These are phyloP conservation scores for Coelastrella sp. DNA, from an alignment of 139 green algal genomes.

Conservation along the genomic window DNA sequence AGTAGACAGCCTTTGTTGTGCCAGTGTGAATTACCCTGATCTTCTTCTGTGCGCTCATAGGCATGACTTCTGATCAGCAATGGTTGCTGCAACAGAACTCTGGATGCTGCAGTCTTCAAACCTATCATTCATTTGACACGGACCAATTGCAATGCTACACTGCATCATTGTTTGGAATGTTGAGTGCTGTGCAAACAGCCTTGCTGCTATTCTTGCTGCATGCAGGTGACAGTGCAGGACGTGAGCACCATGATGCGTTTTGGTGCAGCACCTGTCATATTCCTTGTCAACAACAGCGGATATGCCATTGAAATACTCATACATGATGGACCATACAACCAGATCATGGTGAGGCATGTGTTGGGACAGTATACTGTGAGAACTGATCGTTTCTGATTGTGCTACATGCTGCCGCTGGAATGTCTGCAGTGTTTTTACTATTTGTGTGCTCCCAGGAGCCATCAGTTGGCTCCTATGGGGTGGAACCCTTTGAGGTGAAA, in stretches of 20 bases:
- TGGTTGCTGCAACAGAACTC: neutral
- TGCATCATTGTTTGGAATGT: no score
- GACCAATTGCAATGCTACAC: no score
- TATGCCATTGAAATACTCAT: slow-evolving; percentile 78
- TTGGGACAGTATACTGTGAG: neutral
- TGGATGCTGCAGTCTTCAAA: no score
- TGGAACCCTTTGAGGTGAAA: neutral
- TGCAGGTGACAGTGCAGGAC: slow-evolving; percentile 4
- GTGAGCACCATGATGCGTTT: slow-evolving; percentile 79
- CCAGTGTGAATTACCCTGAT: no score
- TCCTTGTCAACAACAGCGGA: slow-evolving; percentile 89
- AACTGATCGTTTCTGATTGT: neutral
- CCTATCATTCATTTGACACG: no score
- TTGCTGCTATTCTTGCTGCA: neutral
- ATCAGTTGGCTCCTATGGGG: neutral
- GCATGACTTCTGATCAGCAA: no score
- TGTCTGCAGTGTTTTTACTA: neutral
- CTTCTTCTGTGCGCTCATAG: no score
- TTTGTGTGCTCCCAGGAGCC: neutral
- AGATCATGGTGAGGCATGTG: slow-evolving; percentile 32
- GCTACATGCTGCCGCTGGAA: neutral
- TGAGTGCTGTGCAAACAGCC: neutral
- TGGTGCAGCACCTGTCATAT: slow-evolving; percentile 76
- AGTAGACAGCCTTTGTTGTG: slow-evolving; percentile 28
- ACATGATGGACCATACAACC: slow-evolving; percentile 49